Evolutionary conservation across 495 filamentous ascomycete genomes (phyloP), one percentile per base, ranked within the genome.

Genomic region (Neurospora tetraspora): DNA sequence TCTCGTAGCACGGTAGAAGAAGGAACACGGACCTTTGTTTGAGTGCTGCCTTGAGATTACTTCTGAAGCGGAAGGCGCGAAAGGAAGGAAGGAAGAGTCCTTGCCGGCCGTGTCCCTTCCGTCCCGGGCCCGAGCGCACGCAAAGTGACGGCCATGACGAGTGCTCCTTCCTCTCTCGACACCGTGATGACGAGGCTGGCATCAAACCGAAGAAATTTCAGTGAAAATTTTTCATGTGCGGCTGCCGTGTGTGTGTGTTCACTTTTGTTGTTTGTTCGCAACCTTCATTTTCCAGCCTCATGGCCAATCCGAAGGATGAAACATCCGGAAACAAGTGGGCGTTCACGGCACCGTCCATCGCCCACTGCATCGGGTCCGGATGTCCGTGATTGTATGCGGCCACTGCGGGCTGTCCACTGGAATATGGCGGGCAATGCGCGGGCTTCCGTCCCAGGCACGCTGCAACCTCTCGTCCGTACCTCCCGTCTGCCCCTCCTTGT

Each of bases 31-130:
- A 61, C 53, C 53, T 61, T 61, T 1, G 27, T 34, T 34, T 34
- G 23, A 18, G 2, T 61, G 23, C 12, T 61, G 53, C 53, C 23
- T 61, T 16, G 53, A 31, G 12, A 61, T 61, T 31, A 7, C 53
- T 61, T 18, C 12, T 34, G 14, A 65, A 34, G 53, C 53, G 53
- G 53, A 65, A 34, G 27, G 53, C 27, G 14, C 53, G 53, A 10
- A 65, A 34, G 53, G 43, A 47, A 47, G 42, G 42, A 45, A 45
- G 43, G 43, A 23, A 47, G 43, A n/a, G n/a, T n/a, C n/a, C 43
- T 47, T 69, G 23, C 73, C 75, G 70, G 69, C 43, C 71, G 71
- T 72, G 70, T 74, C 65, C 40, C 65, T 65, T 65, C 53, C 53
- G 27, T 65, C 53, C 53, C 53, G 53, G 53, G 53, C 27, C 53